phyloP scores from a whole-genome alignment of 2,329 filamentous ascomycete species.

The Fusarium luffae region DNA sequence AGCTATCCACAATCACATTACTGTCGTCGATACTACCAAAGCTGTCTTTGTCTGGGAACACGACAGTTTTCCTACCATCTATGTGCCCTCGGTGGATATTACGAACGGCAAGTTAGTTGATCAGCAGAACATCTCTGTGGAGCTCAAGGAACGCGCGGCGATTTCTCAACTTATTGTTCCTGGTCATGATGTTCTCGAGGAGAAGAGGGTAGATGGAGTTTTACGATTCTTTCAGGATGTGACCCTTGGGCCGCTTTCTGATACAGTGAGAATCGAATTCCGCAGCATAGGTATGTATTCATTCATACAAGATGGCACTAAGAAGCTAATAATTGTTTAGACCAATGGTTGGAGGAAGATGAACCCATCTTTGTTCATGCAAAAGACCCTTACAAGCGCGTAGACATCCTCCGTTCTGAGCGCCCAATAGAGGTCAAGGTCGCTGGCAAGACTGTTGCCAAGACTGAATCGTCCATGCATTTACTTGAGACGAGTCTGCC shows the following conservation, averaged over 20 bases:
- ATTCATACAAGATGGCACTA: accelerated
- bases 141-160: slow-evolving; percentile 43
- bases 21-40: slow-evolving; percentile 53
- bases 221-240: slow-evolving; percentile 55
- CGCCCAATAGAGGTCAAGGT: slow-evolving; percentile 64
- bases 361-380: slow-evolving; percentile 69
- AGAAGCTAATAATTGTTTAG: slow-evolving; percentile 33
- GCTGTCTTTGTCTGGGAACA: slow-evolving; percentile 59
- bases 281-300: slow-evolving; percentile 48
- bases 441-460: slow-evolving; percentile 59
- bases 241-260: slow-evolving; percentile 49
- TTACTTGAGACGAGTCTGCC: slow-evolving; percentile 70
- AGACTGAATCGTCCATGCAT: slow-evolving; percentile 60
- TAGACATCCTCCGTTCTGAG: slow-evolving; percentile 68
- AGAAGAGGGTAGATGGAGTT: slow-evolving; percentile 49
- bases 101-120: slow-evolving; percentile 46
- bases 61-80: slow-evolving; percentile 60
- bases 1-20: slow-evolving; percentile 48
- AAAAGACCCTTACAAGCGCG: slow-evolving; percentile 73
- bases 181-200: slow-evolving; percentile 37
- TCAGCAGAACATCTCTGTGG: slow-evolving; percentile 41
- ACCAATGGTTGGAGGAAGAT: slow-evolving; percentile 66
- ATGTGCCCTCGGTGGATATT: slow-evolving; percentile 51
- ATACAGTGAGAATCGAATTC: slow-evolving; percentile 51
- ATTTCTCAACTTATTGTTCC: slow-evolving; percentile 49